Percentiles rank a stretch among this genome's conserved stretches.
phyloP scores from a whole-genome alignment of 257 asterid genomes.

The Cinchona pubescens region DNA sequence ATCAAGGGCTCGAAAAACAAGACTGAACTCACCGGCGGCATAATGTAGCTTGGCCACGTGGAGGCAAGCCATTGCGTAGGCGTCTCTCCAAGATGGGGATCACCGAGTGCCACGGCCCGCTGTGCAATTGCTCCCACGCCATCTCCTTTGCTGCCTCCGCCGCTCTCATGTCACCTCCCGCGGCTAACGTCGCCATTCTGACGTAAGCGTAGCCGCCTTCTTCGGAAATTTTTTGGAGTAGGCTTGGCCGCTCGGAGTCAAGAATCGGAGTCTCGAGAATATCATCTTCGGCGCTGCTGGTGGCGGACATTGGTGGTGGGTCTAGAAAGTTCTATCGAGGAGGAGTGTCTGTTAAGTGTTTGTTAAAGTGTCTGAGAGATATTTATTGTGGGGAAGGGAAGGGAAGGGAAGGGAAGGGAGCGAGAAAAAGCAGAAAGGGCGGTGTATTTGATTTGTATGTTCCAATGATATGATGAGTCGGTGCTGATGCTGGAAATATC shows the following conservation, averaged over 20 bases:
- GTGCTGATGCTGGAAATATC: constrained; percentile 25
- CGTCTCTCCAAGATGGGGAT: constrained; percentile 92
- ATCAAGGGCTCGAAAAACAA: constrained; percentile 63
- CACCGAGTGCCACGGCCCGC: constrained; percentile 97
- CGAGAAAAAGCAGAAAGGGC: too few species aligned
- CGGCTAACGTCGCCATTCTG: constrained; percentile 60
- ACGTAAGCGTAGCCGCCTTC: constrained; percentile 92
- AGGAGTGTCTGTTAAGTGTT: background rate
- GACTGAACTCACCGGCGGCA: constrained; percentile 43
- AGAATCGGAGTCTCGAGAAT: constrained; percentile 65
- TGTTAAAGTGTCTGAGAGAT: background rate
- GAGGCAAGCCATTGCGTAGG: constrained; percentile 84
- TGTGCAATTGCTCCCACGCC: constrained; percentile 99
- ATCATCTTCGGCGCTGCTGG: constrained; percentile 32
- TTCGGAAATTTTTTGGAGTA: constrained; percentile 54
- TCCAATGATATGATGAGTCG: too few species aligned
- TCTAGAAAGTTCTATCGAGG: constrained; percentile 16
- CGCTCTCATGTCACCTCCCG: constrained; percentile 68
- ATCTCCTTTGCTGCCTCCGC: constrained; percentile 94
- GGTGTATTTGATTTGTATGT: constrained; percentile 14
- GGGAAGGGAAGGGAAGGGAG: too few species aligned
- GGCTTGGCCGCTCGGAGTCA: constrained; percentile 41
- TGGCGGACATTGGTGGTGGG: constrained; percentile 12
- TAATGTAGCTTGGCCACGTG: constrained; percentile 68
- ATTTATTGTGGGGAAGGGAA: background rate